A percentile compares a stretch with the other conserved stretches of the same genome.
Evolutionary conservation across 2,329 filamentous ascomycete genomes (phyloP).

Genomic region (Xylaria arbuscula): DNA sequence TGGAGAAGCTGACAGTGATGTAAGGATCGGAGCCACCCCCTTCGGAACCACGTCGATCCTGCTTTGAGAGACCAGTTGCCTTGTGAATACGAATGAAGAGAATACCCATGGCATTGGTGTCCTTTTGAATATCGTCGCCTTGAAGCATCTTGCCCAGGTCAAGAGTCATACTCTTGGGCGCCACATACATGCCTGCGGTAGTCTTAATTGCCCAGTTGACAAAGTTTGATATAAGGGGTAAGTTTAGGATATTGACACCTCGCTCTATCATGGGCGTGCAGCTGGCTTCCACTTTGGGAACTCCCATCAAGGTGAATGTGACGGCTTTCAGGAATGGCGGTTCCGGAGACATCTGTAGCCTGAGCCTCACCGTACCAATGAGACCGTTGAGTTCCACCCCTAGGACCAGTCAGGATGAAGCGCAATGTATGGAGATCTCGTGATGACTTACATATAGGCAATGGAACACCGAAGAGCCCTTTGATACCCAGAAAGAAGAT

Average conservation of each 20-base stretch:
- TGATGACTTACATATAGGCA: slow-evolving; percentile 74
- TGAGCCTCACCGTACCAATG: slow-evolving; percentile 86
- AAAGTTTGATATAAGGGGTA: slow-evolving; percentile 94
- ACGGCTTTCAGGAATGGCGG: slow-evolving; percentile 92
- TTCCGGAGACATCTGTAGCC: slow-evolving; percentile 87
- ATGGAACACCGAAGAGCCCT: slow-evolving; percentile 86
- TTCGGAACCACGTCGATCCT: slow-evolving; percentile 82
- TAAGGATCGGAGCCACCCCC: slow-evolving; percentile 95
- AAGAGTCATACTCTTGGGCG: slow-evolving; percentile 92
- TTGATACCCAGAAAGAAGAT: slow-evolving; percentile 93
- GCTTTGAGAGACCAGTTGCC: slow-evolving; percentile 88
- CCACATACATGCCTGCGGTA: slow-evolving; percentile 89
- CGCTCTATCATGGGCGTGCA: slow-evolving; percentile 93
- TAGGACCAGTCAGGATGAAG: slow-evolving; percentile 35
- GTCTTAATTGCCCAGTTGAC: slow-evolving; percentile 95
- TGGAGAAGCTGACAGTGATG: slow-evolving; percentile 93
- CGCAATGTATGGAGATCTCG: background rate
- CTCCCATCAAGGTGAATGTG: slow-evolving; percentile 93
- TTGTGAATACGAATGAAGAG: slow-evolving; percentile 93
- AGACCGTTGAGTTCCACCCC: slow-evolving; percentile 88
- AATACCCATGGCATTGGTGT: slow-evolving; percentile 85
- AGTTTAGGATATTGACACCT: slow-evolving; percentile 89
- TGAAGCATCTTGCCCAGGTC: slow-evolving; percentile 91
- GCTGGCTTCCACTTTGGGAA: slow-evolving; percentile 88
- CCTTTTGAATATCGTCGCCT: slow-evolving; percentile 92